Evolutionary conservation across 2,329 filamentous ascomycete species (phyloP), one percentile per base, ranked within the genome.

Genomic region (Trichoderma koningiopsis): DNA sequence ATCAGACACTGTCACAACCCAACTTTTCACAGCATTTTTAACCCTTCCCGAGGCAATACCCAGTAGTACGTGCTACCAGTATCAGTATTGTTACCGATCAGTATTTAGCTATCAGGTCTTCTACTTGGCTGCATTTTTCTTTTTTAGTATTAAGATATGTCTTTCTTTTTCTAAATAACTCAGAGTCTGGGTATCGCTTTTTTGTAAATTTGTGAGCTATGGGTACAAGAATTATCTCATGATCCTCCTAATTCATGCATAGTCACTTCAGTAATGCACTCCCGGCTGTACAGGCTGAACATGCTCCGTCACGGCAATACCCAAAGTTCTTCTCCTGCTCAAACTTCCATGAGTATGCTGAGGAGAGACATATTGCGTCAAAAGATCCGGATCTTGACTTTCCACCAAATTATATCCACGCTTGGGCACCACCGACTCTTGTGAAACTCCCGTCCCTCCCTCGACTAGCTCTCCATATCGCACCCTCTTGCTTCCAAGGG

Each of bases 391-490:
- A 7, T 67, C 55, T 4, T 35, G 47, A 7, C 64, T 59, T 24
- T 35, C 31, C 3, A 67, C 35, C 11, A 27, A 10, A 2, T 29
- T 29, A 29, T 67, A 57, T 6, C 64, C 64, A 52, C 14, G 16
- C 7, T 33, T 37, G 2, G 63, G 27, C 5, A 37, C 24, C 7
- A 14, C 31, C 11, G 40, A 7, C 55, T 59, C 64, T 52, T 29
- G 40, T 10, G 40, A 29, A 16, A 35, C 16, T 37, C 58, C 58
- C 4, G 40, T 11, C 22, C 24, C 64, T 29, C 11, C 52, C 19
- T 66, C 63, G 40, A 68, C 31, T 31, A 68, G 5, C 33, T 68
- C 65, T 0, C 65, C 65, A 27, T 61, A 68, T 10, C 49, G 52
- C 0, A 68, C 65, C 52, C 29, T n/a, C 5, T 52, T 68, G 11